Conservation (phyloP, 495 filamentous ascomycete species). For the Penicillium lagena region DNA sequence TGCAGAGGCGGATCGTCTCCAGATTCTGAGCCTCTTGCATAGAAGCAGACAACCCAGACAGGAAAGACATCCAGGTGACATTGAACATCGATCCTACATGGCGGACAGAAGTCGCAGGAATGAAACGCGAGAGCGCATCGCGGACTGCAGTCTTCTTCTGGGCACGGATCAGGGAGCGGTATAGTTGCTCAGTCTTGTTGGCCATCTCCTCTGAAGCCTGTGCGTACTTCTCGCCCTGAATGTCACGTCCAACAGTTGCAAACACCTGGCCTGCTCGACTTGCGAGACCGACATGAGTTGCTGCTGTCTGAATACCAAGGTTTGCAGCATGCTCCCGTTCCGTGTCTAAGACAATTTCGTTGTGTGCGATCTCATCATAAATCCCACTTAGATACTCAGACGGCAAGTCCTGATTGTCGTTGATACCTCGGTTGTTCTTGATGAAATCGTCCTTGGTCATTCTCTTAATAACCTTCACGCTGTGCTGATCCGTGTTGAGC, state of each 20-base stretch:
- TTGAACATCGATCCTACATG: conserved; percentile 99
- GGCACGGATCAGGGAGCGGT: conserved; percentile 80
- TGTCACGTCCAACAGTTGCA: conserved; percentile 81
- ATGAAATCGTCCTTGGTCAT: conserved; percentile 98
- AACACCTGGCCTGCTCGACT: conserved; percentile 85
- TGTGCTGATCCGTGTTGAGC: conserved; percentile 95
- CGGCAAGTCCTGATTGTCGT: conserved; percentile 89
- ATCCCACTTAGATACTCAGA: conserved; percentile 87
- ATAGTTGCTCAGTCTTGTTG: conserved; percentile 79
- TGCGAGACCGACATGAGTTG: conserved; percentile 61
- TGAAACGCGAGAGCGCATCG: conserved; percentile 66
- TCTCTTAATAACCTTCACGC: conserved; percentile 65
- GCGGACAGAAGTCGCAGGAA: conserved; percentile 84
- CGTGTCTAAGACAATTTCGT: conserved; percentile 92
- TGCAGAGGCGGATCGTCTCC: conserved; percentile 81
- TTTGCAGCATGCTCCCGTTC: conserved; percentile 84
- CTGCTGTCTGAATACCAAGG: conserved; percentile 50
- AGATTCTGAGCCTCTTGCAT: conserved; percentile 89
- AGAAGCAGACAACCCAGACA: conserved; percentile 84
- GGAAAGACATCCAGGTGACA: conserved; percentile 98
- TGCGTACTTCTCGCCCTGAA: conserved; percentile 87
- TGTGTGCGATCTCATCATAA: conserved; percentile 81
- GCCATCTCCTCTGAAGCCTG: conserved; percentile 95
- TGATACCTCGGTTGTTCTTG: conserved; percentile 98
- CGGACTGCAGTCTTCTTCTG: conserved; percentile 72